These are phyloP conservation scores for Tripterygium wilfordii DNA, from an alignment of 177 flowering plant species.

Conservation along the genomic window DNA sequence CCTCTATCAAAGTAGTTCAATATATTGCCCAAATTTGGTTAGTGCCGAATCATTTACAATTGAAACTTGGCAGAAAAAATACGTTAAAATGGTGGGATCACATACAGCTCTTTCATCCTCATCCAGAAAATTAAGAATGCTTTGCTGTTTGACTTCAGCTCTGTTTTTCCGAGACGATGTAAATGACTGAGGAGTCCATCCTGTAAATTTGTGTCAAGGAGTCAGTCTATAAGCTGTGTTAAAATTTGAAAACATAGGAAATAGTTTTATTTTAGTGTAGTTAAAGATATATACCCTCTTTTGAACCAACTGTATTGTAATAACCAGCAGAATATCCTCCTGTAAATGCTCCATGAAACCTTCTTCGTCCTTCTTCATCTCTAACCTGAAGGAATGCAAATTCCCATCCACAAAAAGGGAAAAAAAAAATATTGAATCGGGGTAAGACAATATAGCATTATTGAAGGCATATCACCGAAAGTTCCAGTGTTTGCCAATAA, in stretches of 20 bases:
- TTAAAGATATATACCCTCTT: constrained; percentile 55
- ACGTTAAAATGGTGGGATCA: too few relatives aligned
- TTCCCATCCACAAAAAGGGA: neutral
- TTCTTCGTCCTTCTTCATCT: constrained; percentile 89
- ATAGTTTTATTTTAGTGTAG: neutral
- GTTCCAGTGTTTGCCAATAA: too few relatives aligned
- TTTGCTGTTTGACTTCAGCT: constrained; percentile 75
- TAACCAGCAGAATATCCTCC: constrained; percentile 95
- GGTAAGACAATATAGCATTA: too few relatives aligned
- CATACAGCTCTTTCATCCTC: constrained; percentile 92
- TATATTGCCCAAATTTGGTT: too few relatives aligned
- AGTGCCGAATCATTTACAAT: too few relatives aligned
- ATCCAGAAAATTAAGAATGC: constrained; percentile 67
- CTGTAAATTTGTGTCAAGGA: constrained; percentile 34
- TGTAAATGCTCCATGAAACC: constrained; percentile 96
- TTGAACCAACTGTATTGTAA: constrained; percentile 85
- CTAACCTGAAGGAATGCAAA: constrained; percentile 44
- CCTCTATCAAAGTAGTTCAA: too few relatives aligned
- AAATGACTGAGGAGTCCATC: constrained; percentile 97
- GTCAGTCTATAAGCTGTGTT: neutral
- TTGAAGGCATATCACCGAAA: too few relatives aligned
- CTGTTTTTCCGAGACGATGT: constrained; percentile 86
- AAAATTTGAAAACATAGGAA: neutral
- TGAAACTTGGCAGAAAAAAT: too few relatives aligned
- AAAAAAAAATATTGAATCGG: neutral